Percentiles rank a stretch among this genome's conserved stretches.
These are phyloP conservation scores for Talaromyces sp. DNA, from an alignment of 2,329 filamentous ascomycete species.

Conservation along the genomic window DNA sequence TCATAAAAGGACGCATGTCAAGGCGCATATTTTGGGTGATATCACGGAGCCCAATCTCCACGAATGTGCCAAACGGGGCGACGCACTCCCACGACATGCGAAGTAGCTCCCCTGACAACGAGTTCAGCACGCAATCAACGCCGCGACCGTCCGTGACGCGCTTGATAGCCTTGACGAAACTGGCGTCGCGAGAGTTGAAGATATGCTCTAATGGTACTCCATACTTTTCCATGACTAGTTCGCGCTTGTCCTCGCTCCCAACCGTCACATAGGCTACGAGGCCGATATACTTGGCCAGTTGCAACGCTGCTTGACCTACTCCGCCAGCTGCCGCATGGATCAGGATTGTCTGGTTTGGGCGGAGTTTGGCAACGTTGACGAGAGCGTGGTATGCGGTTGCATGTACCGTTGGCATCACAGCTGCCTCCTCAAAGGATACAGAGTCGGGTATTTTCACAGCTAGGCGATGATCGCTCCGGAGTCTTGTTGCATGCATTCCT, in stretches of 20 bases:
- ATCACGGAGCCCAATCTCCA: constrained; percentile 26
- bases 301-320: constrained; percentile 9
- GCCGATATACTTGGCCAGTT: constrained; percentile 17
- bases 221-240: too few species aligned
- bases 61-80: constrained; percentile 26
- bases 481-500: constrained; percentile 24
- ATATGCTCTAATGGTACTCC: constrained; percentile 22
- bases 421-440: too few species aligned
- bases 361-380: background rate
- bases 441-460: constrained; percentile 19
- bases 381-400: background rate
- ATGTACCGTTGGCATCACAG: too few species aligned
- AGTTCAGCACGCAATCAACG: constrained; percentile 33
- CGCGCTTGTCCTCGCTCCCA: background rate
- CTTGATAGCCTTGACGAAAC: constrained; percentile 26
- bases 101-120: constrained; percentile 22
- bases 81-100: constrained; percentile 27
- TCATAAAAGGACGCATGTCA: too few species aligned
- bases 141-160: constrained; percentile 28
- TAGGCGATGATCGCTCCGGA: constrained; percentile 22
- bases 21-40: too few species aligned
- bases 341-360: too few species aligned
- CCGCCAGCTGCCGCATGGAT: too few species aligned
- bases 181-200: constrained; percentile 27
- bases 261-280: background rate